Conservation (phyloP, 2,329 filamentous ascomycete species). For the Aaosphaeria pasadenensis region DNA sequence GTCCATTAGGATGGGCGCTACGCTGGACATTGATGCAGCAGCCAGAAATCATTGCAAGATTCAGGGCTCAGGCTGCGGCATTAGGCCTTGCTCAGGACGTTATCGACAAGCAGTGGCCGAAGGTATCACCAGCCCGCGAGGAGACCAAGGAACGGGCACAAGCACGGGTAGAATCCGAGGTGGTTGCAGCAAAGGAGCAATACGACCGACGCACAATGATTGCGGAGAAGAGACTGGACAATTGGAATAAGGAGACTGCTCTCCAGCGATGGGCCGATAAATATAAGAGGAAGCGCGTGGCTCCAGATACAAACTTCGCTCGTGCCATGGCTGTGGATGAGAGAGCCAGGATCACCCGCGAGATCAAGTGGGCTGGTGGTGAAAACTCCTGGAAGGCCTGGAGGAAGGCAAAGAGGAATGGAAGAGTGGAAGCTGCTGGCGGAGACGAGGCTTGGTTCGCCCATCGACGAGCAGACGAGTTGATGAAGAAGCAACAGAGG, state of each 20-base stretch:
- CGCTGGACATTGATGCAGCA: conserved; percentile 89
- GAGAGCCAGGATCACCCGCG: not conserved
- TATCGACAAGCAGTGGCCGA: conserved; percentile 30
- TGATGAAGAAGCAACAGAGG: not conserved
- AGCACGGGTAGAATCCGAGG: not conserved
- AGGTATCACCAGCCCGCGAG: not conserved
- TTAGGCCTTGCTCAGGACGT: conserved; percentile 59
- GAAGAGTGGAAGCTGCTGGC: not conserved
- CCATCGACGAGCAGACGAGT: not conserved
- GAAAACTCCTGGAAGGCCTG: not conserved
- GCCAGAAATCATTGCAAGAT: conserved; percentile 61
- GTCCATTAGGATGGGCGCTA: conserved; percentile 84
- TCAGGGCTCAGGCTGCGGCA: conserved; percentile 61
- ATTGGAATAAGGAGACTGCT: not conserved
- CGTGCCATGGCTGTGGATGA: not conserved
- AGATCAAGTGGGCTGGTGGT: not conserved
- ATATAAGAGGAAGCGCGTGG: not conserved
- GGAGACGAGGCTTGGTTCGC: not conserved
- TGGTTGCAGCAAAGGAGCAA: not conserved
- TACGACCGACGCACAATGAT: not conserved
- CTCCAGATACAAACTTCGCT: not conserved
- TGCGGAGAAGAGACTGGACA: not conserved
- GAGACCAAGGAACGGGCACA: conserved; percentile 1
- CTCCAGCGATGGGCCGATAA: not conserved
- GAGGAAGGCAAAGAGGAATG: not conserved